Percentiles rank a stretch among this genome's conserved stretches.
These are phyloP conservation scores for Canariomyces notabilis DNA, from an alignment of 2,329 filamentous ascomycete species.

Conservation along the genomic window DNA sequence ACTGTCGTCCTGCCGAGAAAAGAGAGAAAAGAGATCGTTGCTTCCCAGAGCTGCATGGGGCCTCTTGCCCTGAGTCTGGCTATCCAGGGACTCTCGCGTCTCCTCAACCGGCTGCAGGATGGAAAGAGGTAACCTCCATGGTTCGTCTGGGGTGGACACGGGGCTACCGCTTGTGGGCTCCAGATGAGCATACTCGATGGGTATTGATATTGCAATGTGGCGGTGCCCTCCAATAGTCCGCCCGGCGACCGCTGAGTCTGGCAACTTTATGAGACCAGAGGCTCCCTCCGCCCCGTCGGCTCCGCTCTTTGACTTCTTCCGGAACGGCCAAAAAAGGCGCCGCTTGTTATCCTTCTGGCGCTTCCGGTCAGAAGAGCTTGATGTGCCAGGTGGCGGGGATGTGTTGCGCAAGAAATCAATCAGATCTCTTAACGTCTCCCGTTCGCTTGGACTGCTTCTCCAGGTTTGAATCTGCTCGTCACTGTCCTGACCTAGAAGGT, in stretches of 20 bases:
- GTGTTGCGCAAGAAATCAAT: slow-evolving; percentile 47
- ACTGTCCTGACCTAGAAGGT: not conserved
- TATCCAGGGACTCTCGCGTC: slow-evolving; percentile 30
- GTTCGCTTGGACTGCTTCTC: not conserved
- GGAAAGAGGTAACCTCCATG: slow-evolving; percentile 24
- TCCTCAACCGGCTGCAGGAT: slow-evolving; percentile 35
- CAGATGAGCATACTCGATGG: slow-evolving; percentile 45
- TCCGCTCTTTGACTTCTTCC: slow-evolving; percentile 26
- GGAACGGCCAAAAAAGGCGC: slow-evolving; percentile 35
- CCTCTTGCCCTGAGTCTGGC: not conserved
- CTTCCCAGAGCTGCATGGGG: not conserved
- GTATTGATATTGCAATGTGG: slow-evolving; percentile 59
- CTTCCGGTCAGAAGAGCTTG: slow-evolving; percentile 26
- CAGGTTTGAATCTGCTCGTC: too few relatives aligned
- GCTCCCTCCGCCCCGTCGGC: slow-evolving; percentile 19
- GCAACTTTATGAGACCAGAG: slow-evolving; percentile 37
- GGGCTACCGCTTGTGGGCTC: slow-evolving; percentile 21
- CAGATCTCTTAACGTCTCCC: slow-evolving; percentile 29
- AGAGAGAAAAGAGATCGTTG: not conserved
- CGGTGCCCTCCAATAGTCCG: slow-evolving; percentile 49
- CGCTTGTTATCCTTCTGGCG: slow-evolving; percentile 31
- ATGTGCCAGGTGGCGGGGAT: slow-evolving; percentile 41
- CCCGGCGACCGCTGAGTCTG: slow-evolving; percentile 52
- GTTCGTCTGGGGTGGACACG: not conserved
- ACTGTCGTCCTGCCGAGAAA: not conserved